A percentile compares a stretch with the other conserved stretches of the same genome.
These are phyloP conservation scores for Lagenidium sp. DNA, from an alignment of 352 stramenopile species.

Conservation along the genomic window DNA sequence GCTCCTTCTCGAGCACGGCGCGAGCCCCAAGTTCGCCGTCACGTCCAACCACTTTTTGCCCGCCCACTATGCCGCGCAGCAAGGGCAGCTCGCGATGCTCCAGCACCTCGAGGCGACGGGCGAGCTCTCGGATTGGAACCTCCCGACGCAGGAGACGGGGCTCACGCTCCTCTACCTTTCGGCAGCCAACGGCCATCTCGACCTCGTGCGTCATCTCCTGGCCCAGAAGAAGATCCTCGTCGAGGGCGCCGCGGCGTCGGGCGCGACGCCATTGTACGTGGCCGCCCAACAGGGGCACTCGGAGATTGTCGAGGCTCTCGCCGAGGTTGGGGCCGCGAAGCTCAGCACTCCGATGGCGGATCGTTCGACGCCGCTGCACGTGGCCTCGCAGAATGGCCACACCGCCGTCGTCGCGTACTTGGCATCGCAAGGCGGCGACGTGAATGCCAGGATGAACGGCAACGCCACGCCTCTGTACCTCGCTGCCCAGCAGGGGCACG, in stretches of 20 bases:
- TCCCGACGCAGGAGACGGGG: slow-evolving; percentile 11
- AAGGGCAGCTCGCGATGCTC: slow-evolving; percentile 12
- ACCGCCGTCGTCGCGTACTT: slow-evolving; percentile 36
- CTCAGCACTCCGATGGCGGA: slow-evolving; percentile 54
- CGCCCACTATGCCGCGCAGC: slow-evolving; percentile 16
- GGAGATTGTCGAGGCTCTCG: slow-evolving; percentile 8
- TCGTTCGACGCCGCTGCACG: slow-evolving; percentile 57
- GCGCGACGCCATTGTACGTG: slow-evolving; percentile 53
- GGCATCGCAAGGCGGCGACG: slow-evolving; percentile 42
- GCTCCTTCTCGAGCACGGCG: slow-evolving; percentile 11
- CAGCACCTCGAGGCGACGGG: slow-evolving; percentile 11
- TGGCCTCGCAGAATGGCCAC: slow-evolving; percentile 46
- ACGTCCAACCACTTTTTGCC: slow-evolving; percentile 13
- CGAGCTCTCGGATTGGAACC: slow-evolving; percentile 16
- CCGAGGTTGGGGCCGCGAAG: slow-evolving; percentile 3
- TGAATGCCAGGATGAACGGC: slow-evolving; percentile 11
- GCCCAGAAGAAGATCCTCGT: slow-evolving; percentile 5
- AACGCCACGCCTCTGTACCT: slow-evolving; percentile 59
- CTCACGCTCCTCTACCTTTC: slow-evolving; percentile 14
- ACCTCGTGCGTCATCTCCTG: slow-evolving; percentile 11
- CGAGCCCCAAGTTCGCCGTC: slow-evolving; percentile 7
- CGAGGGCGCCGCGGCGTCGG: slow-evolving; percentile 13
- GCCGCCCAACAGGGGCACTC: slow-evolving; percentile 42
- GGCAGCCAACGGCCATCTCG: slow-evolving; percentile 11
- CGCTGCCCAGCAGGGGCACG: slow-evolving; percentile 58